Percentiles rank a stretch among this genome's conserved stretches.
phyloP scores from a whole-genome alignment of 495 filamentous ascomycete genomes.

The Jackrogersella minutella region DNA sequence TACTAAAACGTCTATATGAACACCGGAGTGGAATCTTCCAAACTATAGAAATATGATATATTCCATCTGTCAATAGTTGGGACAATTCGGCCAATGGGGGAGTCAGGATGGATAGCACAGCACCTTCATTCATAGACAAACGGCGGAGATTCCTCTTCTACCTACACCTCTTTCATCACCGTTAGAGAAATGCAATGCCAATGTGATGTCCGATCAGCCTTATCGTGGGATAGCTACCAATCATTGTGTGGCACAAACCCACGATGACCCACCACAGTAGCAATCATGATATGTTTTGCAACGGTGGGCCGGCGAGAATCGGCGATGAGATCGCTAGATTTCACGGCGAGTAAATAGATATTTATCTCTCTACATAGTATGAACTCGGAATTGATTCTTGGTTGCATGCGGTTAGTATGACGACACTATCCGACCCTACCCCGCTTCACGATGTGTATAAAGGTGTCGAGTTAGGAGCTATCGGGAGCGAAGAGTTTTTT shows the following conservation, averaged over 20 bases:
- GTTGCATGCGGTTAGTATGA: constrained; percentile 33
- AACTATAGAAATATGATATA: neutral
- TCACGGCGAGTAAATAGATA: constrained; percentile 13
- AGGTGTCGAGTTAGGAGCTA: neutral
- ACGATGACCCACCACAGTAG: constrained; percentile 27
- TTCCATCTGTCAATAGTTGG: neutral
- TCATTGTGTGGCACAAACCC: constrained; percentile 17
- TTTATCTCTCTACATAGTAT: constrained; percentile 20
- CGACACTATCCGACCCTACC: constrained; percentile 39
- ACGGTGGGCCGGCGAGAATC: constrained; percentile 29
- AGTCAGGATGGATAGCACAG: neutral
- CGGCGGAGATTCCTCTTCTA: neutral
- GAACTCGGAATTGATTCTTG: neutral
- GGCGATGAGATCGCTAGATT: constrained; percentile 39
- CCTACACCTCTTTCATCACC: constrained; percentile 24
- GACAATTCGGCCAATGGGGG: neutral
- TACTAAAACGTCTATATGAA: neutral
- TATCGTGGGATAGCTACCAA: constrained; percentile 17
- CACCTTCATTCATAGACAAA: constrained; percentile 2
- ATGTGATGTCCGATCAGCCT: constrained; percentile 12
- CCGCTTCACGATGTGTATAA: constrained; percentile 41
- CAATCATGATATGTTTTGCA: constrained; percentile 27
- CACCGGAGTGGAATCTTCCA: too few species aligned
- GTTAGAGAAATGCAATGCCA: constrained; percentile 1
- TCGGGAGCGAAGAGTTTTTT: neutral